A percentile compares a stretch with the other conserved stretches of the same genome.
Evolutionary conservation across 2,329 filamentous ascomycete species (phyloP).

Genomic region (Fusarium siculi): DNA sequence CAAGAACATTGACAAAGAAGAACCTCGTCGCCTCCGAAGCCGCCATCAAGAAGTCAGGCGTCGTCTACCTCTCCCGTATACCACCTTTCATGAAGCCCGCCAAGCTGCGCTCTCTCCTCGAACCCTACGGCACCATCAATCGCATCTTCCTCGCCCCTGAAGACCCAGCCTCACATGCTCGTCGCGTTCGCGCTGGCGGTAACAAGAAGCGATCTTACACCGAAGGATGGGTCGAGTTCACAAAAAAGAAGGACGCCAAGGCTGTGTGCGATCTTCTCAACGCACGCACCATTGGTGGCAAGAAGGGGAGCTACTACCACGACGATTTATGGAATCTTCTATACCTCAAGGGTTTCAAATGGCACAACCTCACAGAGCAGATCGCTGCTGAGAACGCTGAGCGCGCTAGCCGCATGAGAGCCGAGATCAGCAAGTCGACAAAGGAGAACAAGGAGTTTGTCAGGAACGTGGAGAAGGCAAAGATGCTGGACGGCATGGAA

Average conservation of each 20-base stretch:
- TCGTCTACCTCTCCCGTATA: slow-evolving; percentile 84
- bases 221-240: slow-evolving; percentile 89
- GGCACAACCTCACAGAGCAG: slow-evolving; percentile 79
- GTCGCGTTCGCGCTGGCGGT: slow-evolving; percentile 76
- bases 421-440: slow-evolving; percentile 79
- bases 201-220: slow-evolving; percentile 86
- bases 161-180: slow-evolving; percentile 71
- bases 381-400: slow-evolving; percentile 86
- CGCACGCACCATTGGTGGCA: slow-evolving; percentile 80
- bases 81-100: slow-evolving; percentile 89
- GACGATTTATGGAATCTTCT: slow-evolving; percentile 89
- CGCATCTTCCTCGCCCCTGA: slow-evolving; percentile 84
- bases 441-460: slow-evolving; percentile 86
- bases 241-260: slow-evolving; percentile 80
- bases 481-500: slow-evolving; percentile 81
- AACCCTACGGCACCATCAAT: slow-evolving; percentile 79
- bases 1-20: slow-evolving; percentile 70
- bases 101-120: slow-evolving; percentile 79
- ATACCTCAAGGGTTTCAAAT: slow-evolving; percentile 87
- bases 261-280: slow-evolving; percentile 81
- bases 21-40: slow-evolving; percentile 73
- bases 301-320: slow-evolving; percentile 84
- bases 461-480: slow-evolving; percentile 80
- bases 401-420: slow-evolving; percentile 77
- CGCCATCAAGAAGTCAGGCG: slow-evolving; percentile 77